Evolutionary conservation across 257 asterid species (phyloP).

Genomic region (Solanum tarijense): DNA sequence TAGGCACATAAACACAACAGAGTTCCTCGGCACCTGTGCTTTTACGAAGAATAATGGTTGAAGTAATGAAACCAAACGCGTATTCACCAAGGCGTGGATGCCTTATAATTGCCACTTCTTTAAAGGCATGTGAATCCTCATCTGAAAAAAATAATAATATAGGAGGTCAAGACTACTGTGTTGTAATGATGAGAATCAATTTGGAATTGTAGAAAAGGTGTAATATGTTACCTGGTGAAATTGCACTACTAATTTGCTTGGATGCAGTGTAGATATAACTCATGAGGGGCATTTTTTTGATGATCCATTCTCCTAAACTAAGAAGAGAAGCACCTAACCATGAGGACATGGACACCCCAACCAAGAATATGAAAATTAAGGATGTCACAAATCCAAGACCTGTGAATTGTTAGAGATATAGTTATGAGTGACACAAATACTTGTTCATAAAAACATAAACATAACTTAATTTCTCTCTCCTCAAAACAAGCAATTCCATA

Average conservation of each 20-base stretch:
- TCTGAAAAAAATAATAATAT: neutral
- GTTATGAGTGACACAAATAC: neutral
- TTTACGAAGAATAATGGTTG: conserved; percentile 6
- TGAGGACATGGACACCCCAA: conserved; percentile 18
- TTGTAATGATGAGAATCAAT: neutral
- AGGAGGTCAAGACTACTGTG: neutral
- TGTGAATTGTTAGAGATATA: neutral
- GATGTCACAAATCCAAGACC: conserved; percentile 21
- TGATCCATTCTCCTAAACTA: conserved; percentile 16
- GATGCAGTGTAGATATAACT: conserved; percentile 16
- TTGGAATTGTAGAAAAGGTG: neutral
- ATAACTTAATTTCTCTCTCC: too few species aligned
- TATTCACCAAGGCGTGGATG: conserved; percentile 16
- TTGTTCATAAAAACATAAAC: neutral
- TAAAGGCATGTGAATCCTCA: conserved; percentile 10
- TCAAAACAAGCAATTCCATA: neutral
- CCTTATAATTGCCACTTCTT: conserved; percentile 20
- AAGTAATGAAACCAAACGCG: conserved; percentile 19
- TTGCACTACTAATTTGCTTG: conserved; percentile 19
- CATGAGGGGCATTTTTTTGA: conserved; percentile 12
- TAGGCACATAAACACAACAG: conserved; percentile 6
- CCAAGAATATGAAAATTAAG: conserved; percentile 11
- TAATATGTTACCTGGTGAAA: conserved; percentile 5
- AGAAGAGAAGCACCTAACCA: conserved; percentile 16
- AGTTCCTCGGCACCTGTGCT: conserved; percentile 9